phyloP scores from a whole-genome alignment of 495 filamentous ascomycete genomes.

The Durotheca rogersii region DNA sequence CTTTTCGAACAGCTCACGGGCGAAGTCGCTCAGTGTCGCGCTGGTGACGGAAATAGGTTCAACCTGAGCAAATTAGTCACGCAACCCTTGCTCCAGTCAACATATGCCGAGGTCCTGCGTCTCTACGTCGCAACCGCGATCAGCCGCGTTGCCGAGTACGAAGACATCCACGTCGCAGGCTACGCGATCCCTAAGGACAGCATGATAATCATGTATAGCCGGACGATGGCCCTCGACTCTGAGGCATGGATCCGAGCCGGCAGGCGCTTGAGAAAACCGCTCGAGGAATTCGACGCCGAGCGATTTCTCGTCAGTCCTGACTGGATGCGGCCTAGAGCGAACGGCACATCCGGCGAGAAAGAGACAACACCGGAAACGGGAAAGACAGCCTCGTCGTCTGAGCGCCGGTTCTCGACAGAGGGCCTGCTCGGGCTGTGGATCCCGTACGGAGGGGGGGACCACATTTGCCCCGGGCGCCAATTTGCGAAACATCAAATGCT shows the following conservation, averaged over 20 bases:
- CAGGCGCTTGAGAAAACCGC: slow-evolving; percentile 14
- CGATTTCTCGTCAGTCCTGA: slow-evolving; percentile 16
- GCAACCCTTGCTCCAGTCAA: slow-evolving; percentile 24
- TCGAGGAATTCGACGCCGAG: slow-evolving; percentile 21
- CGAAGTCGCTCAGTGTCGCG: not conserved
- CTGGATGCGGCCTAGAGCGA: slow-evolving; percentile 2
- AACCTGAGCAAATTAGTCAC: slow-evolving; percentile 7
- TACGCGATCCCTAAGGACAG: slow-evolving; percentile 8
- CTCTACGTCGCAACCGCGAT: slow-evolving; percentile 5
- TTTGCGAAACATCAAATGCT: slow-evolving; percentile 38
- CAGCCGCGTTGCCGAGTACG: slow-evolving; percentile 5
- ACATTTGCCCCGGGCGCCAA: slow-evolving; percentile 39
- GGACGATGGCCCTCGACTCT: not conserved
- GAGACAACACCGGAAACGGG: too few species aligned
- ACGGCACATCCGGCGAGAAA: too few species aligned
- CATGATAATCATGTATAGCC: not conserved
- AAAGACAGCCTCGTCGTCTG: too few species aligned
- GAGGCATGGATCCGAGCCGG: slow-evolving; percentile 3
- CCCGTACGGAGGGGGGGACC: slow-evolving; percentile 38
- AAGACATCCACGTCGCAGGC: slow-evolving; percentile 8
- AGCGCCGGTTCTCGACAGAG: slow-evolving; percentile 36
- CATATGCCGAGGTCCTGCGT: slow-evolving; percentile 23
- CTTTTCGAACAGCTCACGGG: not conserved
- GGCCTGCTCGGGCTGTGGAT: slow-evolving; percentile 31
- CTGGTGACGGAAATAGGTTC: not conserved